Base-by-base conservation (phyloP, 2,329 filamentous ascomycete genomes). In the Peltaster fructicola region DNA sequence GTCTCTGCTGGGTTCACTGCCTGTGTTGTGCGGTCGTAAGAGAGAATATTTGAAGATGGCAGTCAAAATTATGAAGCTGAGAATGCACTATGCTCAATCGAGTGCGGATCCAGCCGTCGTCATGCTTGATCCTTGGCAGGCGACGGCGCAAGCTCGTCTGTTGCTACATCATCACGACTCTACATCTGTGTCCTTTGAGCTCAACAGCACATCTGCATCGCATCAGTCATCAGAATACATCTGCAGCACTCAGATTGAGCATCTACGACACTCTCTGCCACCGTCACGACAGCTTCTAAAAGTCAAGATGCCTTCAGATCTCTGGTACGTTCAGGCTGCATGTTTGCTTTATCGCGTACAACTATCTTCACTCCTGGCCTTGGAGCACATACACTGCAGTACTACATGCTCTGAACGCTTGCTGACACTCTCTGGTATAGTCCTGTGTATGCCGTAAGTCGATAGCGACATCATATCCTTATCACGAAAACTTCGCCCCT, bases 391-490 rank as follows among this genome's bases (percentile, higher is more conserved):
- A n/a, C n/a, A n/a, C n/a, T n/a, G n/a, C n/a, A n/a, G n/a, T n/a
- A n/a, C n/a, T n/a, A n/a, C n/a, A n/a, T n/a, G n/a, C n/a, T 52
- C 65, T 69, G 52, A 70, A 51, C 26, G 29, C 23, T 32, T n/a
- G n/a, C n/a, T n/a, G n/a, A n/a, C n/a, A n/a, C n/a, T 31, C 34
- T 37, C 35, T 30, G 30, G 24, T 51, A 36, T 47, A 98, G 85
- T 66, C 85, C 85, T 62, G 85, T 91, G 51, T 98, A 95, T 66
- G 81, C 88, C 69, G 88, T 95, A 72, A 81, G 85, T 92, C n/a
- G n/a, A n/a, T n/a, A n/a, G 48, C 30, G 37, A 34, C 38, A 31
- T 25, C 23, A 23, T 13, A 24, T n/a, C 14, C 23, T n/a, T n/a
- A n/a, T n/a, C n/a, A n/a, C n/a, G n/a, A n/a, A n/a, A n/a, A n/a